A percentile compares a stretch with the other conserved stretches of the same genome.
Evolutionary conservation across 2,329 filamentous ascomycete species (phyloP).

Genomic region (Chalaropsis ovoidea): DNA sequence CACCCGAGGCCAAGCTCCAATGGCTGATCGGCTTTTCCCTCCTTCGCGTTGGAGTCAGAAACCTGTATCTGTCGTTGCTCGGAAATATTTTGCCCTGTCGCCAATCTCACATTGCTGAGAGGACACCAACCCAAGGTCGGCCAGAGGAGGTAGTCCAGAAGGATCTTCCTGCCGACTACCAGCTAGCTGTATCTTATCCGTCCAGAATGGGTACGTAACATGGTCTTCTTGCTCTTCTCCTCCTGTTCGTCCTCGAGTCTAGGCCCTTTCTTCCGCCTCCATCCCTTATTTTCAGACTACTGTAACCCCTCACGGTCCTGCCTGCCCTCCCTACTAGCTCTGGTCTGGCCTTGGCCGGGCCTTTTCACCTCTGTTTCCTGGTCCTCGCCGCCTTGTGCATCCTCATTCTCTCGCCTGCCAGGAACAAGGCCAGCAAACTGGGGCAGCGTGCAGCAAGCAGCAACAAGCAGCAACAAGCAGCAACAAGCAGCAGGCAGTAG

Average conservation of each 20-base stretch:
- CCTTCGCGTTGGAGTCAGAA: background rate
- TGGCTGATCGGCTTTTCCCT: background rate
- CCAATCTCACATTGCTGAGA: background rate
- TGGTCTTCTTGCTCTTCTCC: background rate
- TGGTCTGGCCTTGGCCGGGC: background rate
- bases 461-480: background rate
- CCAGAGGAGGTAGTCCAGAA: background rate
- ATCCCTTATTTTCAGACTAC: conserved; percentile 4
- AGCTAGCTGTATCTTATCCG: background rate
- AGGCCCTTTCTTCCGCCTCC: background rate
- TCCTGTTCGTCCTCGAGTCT: background rate
- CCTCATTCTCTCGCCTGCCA: background rate
- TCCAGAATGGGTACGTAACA: background rate
- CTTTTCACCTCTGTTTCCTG: background rate
- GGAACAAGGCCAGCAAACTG: conserved; percentile 1
- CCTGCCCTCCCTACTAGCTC: background rate
- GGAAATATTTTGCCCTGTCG: background rate
- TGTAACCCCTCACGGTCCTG: background rate
- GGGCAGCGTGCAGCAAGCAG: conserved; percentile 1
- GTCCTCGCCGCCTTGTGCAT: background rate
- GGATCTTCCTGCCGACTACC: background rate
- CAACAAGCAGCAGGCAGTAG: background rate
- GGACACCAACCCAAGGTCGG: background rate
- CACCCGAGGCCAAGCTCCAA: background rate
- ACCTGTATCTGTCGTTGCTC: background rate